A percentile compares a stretch with the other conserved stretches of the same genome.
Evolutionary conservation across 2,329 filamentous ascomycete species (phyloP).

Genomic region (Fusarium miscanthi): DNA sequence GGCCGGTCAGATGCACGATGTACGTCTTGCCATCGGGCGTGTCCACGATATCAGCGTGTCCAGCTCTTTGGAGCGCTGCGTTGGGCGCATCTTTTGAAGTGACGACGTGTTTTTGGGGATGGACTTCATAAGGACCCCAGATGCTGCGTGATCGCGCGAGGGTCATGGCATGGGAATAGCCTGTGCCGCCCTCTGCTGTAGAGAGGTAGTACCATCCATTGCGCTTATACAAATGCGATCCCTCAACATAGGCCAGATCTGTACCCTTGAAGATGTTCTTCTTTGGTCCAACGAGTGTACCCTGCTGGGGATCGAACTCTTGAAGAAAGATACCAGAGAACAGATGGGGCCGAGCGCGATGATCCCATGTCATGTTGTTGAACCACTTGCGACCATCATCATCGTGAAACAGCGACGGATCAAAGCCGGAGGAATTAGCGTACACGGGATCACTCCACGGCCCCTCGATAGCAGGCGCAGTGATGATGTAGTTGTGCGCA

Average conservation of each 20-base stretch:
- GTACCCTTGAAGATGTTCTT: conserved; percentile 68
- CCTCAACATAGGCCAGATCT: conserved; percentile 65
- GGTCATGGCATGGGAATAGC: conserved; percentile 70
- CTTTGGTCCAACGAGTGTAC: conserved; percentile 64
- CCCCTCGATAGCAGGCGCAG: conserved; percentile 62
- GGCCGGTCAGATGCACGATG: conserved; percentile 64
- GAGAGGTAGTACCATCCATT: conserved; percentile 70
- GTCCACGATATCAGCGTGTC: conserved; percentile 66
- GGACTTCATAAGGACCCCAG: conserved; percentile 71
- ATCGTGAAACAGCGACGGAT: conserved; percentile 70
- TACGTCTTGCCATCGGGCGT: conserved; percentile 64
- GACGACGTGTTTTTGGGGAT: conserved; percentile 68
- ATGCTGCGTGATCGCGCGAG: conserved; percentile 63
- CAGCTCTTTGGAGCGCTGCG: conserved; percentile 62
- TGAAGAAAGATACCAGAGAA: conserved; percentile 70
- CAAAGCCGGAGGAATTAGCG: conserved; percentile 71
- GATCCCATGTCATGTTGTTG: conserved; percentile 67
- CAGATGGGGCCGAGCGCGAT: conserved; percentile 58
- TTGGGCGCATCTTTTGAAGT: conserved; percentile 63
- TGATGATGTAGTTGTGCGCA: conserved; percentile 72
- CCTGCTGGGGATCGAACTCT: conserved; percentile 63
- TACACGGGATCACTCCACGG: conserved; percentile 72
- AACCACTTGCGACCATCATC: conserved; percentile 67
- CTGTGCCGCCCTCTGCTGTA: conserved; percentile 70
- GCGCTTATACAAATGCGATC: conserved; percentile 68